Percentiles rank a stretch among this genome's conserved stretches.
These are phyloP conservation scores for Penicillium crustosum DNA, from an alignment of 2,329 filamentous ascomycete species.

Conservation along the genomic window DNA sequence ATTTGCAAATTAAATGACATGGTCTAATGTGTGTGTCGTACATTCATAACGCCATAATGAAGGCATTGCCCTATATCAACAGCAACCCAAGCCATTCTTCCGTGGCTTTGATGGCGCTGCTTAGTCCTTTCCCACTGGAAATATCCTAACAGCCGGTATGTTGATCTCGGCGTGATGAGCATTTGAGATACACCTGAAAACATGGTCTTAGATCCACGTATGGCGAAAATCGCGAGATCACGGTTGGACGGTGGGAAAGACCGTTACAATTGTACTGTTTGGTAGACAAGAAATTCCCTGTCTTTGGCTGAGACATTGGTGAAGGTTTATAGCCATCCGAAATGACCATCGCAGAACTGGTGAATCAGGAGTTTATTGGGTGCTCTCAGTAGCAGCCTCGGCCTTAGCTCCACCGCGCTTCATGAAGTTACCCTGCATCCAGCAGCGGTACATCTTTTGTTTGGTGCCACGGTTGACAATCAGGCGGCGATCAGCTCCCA, in stretches of 20 bases:
- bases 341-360: not conserved
- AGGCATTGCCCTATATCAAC: not conserved
- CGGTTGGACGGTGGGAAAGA: not conserved
- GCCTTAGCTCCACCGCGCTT: conserved; percentile 30
- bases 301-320: not conserved
- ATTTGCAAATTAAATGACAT: conserved; percentile 4
- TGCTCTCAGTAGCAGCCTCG: conserved; percentile 4
- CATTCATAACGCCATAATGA: conserved; percentile 7
- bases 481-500: conserved; percentile 83
- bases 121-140: not conserved
- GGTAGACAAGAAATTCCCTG: not conserved
- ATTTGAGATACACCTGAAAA: not conserved
- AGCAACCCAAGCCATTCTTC: not conserved
- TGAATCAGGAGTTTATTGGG: conserved; percentile 12
- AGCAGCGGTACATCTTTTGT: conserved; percentile 98
- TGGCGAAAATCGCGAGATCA: not conserved
- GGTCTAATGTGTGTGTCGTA: conserved; percentile 8
- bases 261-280: not conserved
- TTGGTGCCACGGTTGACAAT: conserved; percentile 87
- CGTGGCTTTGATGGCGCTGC: not conserved
- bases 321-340: not conserved
- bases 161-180: not conserved
- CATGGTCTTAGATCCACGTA: not conserved
- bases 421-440: conserved; percentile 52
- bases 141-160: not conserved